Percentiles rank a stretch among this genome's conserved stretches.
Evolutionary conservation across 179 eudicot species (phyloP).

Genomic region (Sideroxylon spinosum): DNA sequence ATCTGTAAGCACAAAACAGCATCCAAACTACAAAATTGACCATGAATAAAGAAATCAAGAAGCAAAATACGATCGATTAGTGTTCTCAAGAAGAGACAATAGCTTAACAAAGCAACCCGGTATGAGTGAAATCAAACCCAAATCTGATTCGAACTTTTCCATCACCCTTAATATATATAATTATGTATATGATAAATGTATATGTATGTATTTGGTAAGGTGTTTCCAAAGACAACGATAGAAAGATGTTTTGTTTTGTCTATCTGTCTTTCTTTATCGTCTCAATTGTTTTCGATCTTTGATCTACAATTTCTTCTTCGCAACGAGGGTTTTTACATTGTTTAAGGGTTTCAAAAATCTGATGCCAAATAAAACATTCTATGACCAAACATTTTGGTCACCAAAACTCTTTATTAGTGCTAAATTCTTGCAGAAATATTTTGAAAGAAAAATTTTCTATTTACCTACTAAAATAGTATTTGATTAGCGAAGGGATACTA

Average conservation of each 20-base stretch:
- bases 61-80: background rate
- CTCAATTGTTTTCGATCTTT: background rate
- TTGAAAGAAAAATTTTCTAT: too few species aligned
- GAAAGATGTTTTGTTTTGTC: background rate
- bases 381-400: too few species aligned
- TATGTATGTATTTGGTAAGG: background rate
- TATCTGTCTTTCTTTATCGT: background rate
- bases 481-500: too few species aligned
- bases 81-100: background rate
- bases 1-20: background rate
- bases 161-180: background rate
- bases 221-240: background rate
- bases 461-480: too few species aligned
- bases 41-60: background rate
- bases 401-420: too few species aligned
- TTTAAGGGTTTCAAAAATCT: too few species aligned
- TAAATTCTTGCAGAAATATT: too few species aligned
- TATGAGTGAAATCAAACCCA: background rate
- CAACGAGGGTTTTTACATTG: too few species aligned
- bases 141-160: background rate
- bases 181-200: too few species aligned
- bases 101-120: background rate
- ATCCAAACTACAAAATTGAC: background rate
- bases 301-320: too few species aligned
- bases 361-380: too few species aligned